These are phyloP conservation scores for Trifolium fragiferum DNA, from an alignment of 306 rosid genomes.

Conservation along the genomic window DNA sequence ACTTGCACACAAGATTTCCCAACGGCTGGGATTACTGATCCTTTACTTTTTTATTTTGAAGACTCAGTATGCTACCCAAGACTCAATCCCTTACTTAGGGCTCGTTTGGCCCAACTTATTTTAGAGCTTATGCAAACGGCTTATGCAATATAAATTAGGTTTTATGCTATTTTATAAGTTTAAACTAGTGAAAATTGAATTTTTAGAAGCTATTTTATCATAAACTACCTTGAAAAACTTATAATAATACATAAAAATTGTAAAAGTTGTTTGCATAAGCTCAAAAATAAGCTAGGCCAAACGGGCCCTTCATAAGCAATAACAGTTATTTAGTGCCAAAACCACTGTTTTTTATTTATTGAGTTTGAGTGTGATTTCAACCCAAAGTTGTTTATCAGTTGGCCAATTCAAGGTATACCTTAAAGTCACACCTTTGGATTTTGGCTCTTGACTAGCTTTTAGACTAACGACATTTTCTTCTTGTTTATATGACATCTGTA, in stretches of 20 bases:
- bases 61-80: too few species aligned
- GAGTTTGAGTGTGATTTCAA: slow-evolving; percentile 10
- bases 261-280: too few species aligned
- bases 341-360: not conserved
- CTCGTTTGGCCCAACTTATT: too few species aligned
- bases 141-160: too few species aligned
- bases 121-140: too few species aligned
- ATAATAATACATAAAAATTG: too few species aligned
- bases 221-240: too few species aligned
- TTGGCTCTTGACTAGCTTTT: not conserved
- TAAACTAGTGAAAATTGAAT: too few species aligned
- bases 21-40: not conserved
- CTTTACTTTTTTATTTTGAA: not conserved
- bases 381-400: slow-evolving; percentile 5
- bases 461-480: not conserved
- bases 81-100: not conserved
- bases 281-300: too few species aligned
- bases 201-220: too few species aligned
- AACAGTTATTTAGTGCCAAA: not conserved
- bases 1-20: not conserved
- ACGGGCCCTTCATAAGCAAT: not conserved
- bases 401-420: slow-evolving; percentile 25
- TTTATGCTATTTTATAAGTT: too few species aligned
- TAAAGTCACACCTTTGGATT: not conserved
- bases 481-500: not conserved